phyloP scores from a whole-genome alignment of 305 asterid genomes.

The Fraxinus platypoda region DNA sequence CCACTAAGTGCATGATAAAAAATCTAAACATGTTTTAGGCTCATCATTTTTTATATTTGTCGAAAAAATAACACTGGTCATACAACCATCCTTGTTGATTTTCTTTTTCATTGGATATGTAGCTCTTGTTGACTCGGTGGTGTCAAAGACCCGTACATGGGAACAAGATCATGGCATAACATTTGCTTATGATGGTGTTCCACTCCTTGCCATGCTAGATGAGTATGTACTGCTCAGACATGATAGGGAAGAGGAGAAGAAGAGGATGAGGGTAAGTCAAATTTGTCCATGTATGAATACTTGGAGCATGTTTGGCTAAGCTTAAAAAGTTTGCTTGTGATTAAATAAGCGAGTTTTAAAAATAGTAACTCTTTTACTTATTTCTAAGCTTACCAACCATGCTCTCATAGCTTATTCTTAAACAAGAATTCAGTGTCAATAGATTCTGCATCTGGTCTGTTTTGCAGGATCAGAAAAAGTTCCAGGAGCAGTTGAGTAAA shows the following conservation, averaged over 20 bases:
- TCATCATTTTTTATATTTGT: not conserved
- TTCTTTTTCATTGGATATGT: constrained; percentile 19
- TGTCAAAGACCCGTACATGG: constrained; percentile 90
- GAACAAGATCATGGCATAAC: constrained; percentile 80
- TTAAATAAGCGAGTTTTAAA: not conserved
- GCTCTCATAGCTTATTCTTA: not conserved
- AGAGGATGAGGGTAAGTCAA: constrained; percentile 75
- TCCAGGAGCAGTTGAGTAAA: constrained; percentile 70
- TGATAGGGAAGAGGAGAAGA: constrained; percentile 98
- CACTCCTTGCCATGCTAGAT: constrained; percentile 95
- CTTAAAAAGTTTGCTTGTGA: not conserved
- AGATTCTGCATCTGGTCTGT: not conserved
- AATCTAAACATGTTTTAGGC: not conserved
- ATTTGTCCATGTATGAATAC: not conserved
- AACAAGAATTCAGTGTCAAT: not conserved
- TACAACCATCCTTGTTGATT: not conserved
- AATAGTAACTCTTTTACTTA: not conserved
- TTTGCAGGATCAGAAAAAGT: constrained; percentile 88
- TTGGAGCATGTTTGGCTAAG: not conserved
- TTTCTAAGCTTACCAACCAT: not conserved
- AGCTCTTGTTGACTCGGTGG: constrained; percentile 89
- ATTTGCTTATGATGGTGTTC: constrained; percentile 90
- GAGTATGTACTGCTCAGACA: constrained; percentile 96
- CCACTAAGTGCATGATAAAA: not conserved
- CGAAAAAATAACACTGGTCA: not conserved